phyloP scores from a whole-genome alignment of 805 yeast species.

The Naumovozyma castellii region DNA sequence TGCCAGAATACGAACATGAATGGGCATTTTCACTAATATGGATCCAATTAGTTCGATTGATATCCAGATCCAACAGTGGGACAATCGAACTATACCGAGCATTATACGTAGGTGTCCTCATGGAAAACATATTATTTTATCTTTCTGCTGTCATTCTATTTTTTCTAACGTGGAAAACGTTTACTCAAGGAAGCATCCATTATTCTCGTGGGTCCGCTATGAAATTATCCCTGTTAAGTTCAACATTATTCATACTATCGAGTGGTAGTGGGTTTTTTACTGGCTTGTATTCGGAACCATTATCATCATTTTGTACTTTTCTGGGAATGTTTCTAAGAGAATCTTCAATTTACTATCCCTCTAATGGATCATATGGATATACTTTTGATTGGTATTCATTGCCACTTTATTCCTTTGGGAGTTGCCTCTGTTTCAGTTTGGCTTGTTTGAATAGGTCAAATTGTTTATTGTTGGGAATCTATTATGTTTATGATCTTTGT shows the following conservation, averaged over 20 bases:
- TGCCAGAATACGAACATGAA: constrained; percentile 69
- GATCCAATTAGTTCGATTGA: constrained; percentile 41
- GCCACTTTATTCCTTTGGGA: constrained; percentile 13
- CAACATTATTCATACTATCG: constrained; percentile 46
- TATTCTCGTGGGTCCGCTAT: constrained; percentile 9
- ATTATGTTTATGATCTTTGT: constrained; percentile 50
- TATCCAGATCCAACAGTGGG: constrained; percentile 3
- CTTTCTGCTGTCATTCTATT: constrained; percentile 41
- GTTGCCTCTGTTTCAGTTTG: constrained; percentile 37
- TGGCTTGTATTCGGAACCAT: constrained; percentile 68
- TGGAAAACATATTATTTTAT: constrained; percentile 47
- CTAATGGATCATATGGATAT: constrained; percentile 5
- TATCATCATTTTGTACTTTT: constrained; percentile 53
- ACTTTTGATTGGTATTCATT: constrained; percentile 8
- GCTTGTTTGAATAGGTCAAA: constrained; percentile 67
- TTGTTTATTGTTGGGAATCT: constrained; percentile 59
- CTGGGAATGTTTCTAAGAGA: constrained; percentile 47
- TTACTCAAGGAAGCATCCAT: constrained; percentile 9
- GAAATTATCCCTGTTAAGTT: constrained; percentile 29
- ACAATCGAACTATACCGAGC: constrained; percentile 33
- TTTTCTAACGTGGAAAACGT: constrained; percentile 35
- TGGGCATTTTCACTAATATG: constrained; percentile 80
- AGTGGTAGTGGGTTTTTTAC: constrained; percentile 77
- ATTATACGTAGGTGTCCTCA: constrained; percentile 37
- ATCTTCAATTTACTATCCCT: constrained; percentile 12